These are phyloP conservation scores for Oryza rufipogon DNA, from an alignment of 176 grass and related monocot genomes.

Conservation along the genomic window DNA sequence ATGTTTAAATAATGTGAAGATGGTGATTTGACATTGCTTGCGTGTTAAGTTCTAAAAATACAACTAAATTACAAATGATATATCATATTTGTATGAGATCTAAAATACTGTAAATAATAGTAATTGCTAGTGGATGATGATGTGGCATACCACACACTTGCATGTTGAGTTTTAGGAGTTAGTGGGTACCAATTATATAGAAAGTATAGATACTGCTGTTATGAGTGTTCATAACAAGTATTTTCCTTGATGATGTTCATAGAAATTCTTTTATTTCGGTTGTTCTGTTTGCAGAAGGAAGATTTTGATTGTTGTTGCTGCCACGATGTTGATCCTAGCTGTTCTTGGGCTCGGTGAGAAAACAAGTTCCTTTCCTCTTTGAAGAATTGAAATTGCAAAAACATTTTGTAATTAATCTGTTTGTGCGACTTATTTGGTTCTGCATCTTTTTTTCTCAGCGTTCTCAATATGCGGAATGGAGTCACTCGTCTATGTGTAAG, in stretches of 20 bases:
- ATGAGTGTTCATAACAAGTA: neutral
- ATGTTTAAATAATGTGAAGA: no score
- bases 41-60: no score
- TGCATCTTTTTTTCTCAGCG: constrained; percentile 40
- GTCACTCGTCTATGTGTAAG: constrained; percentile 74
- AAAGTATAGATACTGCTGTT: neutral
- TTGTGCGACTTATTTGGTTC: neutral
- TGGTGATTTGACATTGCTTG: no score
- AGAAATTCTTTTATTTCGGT: neutral
- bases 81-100: no score
- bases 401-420: neutral
- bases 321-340: constrained; percentile 58
- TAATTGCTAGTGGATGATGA: no score
- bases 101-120: no score
- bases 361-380: neutral
- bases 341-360: constrained; percentile 76
- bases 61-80: no score
- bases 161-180: no score
- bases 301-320: constrained; percentile 59
- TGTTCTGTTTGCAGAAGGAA: constrained; percentile 49
- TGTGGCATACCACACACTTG: no score
- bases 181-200: no score
- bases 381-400: neutral
- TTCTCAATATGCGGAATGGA: constrained; percentile 66
- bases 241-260: neutral